Evolutionary conservation across 768 basidiomycete species (phyloP), one percentile per base, ranked within the genome.

Genomic region (Calvatia gigantea): DNA sequence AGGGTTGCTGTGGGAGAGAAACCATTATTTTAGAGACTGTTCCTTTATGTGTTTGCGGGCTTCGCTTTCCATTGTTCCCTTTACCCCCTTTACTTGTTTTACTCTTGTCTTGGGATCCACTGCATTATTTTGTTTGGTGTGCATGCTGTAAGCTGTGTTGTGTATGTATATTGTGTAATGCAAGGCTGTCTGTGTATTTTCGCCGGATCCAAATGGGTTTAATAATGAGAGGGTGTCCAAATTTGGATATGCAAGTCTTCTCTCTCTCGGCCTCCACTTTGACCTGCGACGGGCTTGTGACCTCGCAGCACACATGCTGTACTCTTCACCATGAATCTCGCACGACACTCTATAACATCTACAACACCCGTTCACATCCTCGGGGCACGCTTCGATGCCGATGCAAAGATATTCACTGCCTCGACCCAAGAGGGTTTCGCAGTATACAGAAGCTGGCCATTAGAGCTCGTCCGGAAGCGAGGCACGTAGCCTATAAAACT

Each of bases 341-440:
- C 85, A 63, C 84, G 91, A 65, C 88, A 91, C 69, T 85, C 86
- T 33, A 91, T 94, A 73, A 83, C 86, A 58, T 74, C 90, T 21
- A 87, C 89, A 35, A 78, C 74, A 56, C 90, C 90, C 2, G 78
- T 90, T 53, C 82, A 85, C 63, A 82, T 94, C 63, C 77, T 86
- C 58, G 85, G 93, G 73, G 84, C 85, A 56, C 82, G 82, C 58
- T 91, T 94, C 63, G 90, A 93, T 64, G 70, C 85, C n/a, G 88
- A 89, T 61, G 86, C 81, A 64, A 76, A 79, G 60, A 87, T 93
- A 68, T 94, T 94, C 72, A 89, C 92, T 0, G 76, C 83, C 17
- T 79, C 88, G 4, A 91, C 89, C 4, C 86, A 86, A 23, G 83
- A 82, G 57, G 91, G 91, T 54, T 94, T 92, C 66, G 91, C 89